A percentile compares a stretch with the other conserved stretches of the same genome.
These are phyloP conservation scores for Metschnikowia sp. DNA, from an alignment of 805 yeast genomes.

Conservation along the genomic window DNA sequence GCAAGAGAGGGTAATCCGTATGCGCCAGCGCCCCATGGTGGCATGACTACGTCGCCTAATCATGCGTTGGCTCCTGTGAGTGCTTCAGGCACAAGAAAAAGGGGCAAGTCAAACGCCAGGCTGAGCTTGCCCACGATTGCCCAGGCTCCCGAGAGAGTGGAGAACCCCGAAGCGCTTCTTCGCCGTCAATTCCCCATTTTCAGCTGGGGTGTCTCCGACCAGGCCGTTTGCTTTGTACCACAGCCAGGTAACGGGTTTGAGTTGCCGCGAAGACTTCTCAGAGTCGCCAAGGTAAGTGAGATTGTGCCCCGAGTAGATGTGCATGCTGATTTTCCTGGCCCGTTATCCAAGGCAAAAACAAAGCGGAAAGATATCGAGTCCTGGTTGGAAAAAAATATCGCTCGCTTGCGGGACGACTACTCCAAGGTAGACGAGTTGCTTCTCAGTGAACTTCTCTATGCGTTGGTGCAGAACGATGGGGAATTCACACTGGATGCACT, in stretches of 20 bases:
- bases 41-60: conserved; percentile 1
- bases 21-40: conserved; percentile 28
- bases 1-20: conserved; percentile 42
- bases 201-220: conserved; percentile 48
- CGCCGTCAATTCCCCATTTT: conserved; percentile 74
- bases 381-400: conserved; percentile 43
- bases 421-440: conserved; percentile 23
- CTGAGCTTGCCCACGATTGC: conserved; percentile 5
- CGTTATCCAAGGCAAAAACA: conserved; percentile 54
- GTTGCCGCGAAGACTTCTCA: conserved; percentile 29
- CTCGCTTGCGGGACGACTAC: conserved; percentile 11
- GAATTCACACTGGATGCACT: conserved; percentile 27
- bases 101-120: conserved; percentile 12
- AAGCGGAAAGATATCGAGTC: conserved; percentile 66
- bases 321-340: conserved; percentile 58
- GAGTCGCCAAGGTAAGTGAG: conserved; percentile 25
- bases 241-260: conserved; percentile 30
- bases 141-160: conserved; percentile 19
- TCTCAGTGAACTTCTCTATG: conserved; percentile 29
- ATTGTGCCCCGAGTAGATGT: conserved; percentile 23
- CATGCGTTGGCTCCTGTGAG: background rate
- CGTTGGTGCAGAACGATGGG: conserved; percentile 30
- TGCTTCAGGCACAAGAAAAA: conserved; percentile 2
- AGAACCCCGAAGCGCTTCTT: conserved; percentile 53
- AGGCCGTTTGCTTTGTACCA: conserved; percentile 24